A percentile compares a stretch with the other conserved stretches of the same genome.
These are phyloP conservation scores for Saccharomyces cerevisiae DNA, from an alignment of 805 yeast genomes.

Conservation along the genomic window DNA sequence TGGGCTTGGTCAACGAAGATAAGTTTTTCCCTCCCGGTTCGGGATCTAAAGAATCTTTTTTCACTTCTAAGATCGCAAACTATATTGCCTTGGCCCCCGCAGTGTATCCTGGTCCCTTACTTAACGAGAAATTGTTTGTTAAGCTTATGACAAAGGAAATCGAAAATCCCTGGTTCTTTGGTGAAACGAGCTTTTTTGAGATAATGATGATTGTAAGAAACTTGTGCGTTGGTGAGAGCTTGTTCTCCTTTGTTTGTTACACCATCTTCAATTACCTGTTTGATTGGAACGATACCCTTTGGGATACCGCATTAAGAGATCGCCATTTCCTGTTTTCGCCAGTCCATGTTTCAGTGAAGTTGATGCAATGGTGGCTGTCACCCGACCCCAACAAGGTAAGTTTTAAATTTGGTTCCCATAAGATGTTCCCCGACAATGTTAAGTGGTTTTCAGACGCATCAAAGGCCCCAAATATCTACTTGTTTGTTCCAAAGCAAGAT, in stretches of 20 bases:
- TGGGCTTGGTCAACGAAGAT: conserved; percentile 44
- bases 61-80: conserved; percentile 49
- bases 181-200: conserved; percentile 69
- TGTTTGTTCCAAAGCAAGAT: conserved; percentile 69
- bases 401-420: conserved; percentile 31
- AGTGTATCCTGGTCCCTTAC: conserved; percentile 70
- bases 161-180: conserved; percentile 48
- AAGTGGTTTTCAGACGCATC: conserved; percentile 42
- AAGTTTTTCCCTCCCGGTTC: conserved; percentile 1
- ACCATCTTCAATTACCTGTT: conserved; percentile 78
- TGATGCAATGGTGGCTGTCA: conserved; percentile 91
- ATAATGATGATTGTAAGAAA: conserved; percentile 55
- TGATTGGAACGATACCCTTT: conserved; percentile 75
- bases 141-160: conserved; percentile 48
- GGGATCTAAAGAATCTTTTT: conserved; percentile 21
- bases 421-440: conserved; percentile 42
- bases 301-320: conserved; percentile 60
- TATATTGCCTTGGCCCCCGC: conserved; percentile 87
- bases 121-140: conserved; percentile 53
- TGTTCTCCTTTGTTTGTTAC: conserved; percentile 61
- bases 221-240: conserved; percentile 37
- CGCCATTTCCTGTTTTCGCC: conserved; percentile 83
- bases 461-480: conserved; percentile 49
- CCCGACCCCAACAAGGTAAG: conserved; percentile 31
- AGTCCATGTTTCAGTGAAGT: conserved; percentile 66